phyloP scores from a whole-genome alignment of 805 yeast genomes.

The Zygosaccharomyces rouxii region DNA sequence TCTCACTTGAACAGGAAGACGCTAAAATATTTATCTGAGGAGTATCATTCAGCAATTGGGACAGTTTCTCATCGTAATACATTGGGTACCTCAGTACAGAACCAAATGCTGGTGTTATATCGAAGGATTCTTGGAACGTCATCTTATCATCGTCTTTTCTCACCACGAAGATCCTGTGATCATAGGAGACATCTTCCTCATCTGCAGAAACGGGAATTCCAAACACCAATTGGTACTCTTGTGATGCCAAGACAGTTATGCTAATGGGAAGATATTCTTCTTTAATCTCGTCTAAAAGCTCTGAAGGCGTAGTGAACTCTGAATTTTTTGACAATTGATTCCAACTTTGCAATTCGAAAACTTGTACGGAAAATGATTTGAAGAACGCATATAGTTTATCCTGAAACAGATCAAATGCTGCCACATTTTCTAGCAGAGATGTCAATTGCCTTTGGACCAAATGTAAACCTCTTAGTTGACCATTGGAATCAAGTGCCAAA shows the following conservation, averaged over 20 bases:
- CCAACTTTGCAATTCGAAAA: slow-evolving; percentile 1
- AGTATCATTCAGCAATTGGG: slow-evolving; percentile 39
- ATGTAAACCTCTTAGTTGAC: slow-evolving; percentile 5
- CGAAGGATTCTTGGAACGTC: slow-evolving; percentile 36
- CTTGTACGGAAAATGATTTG: slow-evolving; percentile 8
- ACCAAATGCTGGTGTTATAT: slow-evolving; percentile 52
- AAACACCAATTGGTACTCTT: slow-evolving; percentile 24
- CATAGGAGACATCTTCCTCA: slow-evolving; percentile 26
- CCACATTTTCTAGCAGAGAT: slow-evolving; percentile 7
- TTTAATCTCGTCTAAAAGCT: slow-evolving; percentile 24
- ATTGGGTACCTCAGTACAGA: slow-evolving; percentile 43
- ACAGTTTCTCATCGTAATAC: slow-evolving; percentile 41
- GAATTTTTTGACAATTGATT: not conserved
- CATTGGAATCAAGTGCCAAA: slow-evolving; percentile 8
- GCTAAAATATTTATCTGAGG: slow-evolving; percentile 44
- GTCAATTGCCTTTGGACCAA: not conserved
- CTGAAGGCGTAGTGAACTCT: slow-evolving; percentile 20
- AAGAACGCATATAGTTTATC: slow-evolving; percentile 6
- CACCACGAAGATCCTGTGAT: slow-evolving; percentile 28
- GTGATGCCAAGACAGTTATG: slow-evolving; percentile 21
- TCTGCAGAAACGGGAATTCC: slow-evolving; percentile 29
- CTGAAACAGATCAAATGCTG: slow-evolving; percentile 17
- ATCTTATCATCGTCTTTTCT: slow-evolving; percentile 2
- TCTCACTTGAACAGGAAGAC: slow-evolving; percentile 62
- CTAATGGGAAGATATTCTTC: slow-evolving; percentile 32